phyloP scores from a whole-genome alignment of 768 basidiomycete species.

The Symmetrospora coprosmae region DNA sequence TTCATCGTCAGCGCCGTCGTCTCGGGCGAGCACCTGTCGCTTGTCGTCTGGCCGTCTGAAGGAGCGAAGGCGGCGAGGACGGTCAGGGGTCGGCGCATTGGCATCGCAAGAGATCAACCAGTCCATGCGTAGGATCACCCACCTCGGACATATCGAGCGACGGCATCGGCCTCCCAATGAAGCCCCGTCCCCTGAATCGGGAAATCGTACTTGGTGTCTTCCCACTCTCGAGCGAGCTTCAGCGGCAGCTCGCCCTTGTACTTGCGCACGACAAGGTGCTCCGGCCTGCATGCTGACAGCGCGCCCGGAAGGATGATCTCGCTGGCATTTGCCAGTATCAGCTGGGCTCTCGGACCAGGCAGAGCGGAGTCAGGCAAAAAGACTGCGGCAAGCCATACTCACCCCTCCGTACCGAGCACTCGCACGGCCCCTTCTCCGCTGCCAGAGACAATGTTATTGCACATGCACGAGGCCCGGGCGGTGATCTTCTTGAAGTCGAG shows the following conservation, averaged over 20 bases:
- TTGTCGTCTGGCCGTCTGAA: conserved; percentile 27
- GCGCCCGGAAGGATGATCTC: conserved; percentile 12
- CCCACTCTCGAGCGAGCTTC: neutral
- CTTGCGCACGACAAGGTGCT: neutral
- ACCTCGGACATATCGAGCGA: conserved; percentile 27
- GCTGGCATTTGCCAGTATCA: neutral
- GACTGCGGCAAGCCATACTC: too few relatives aligned
- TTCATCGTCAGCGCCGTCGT: conserved; percentile 25
- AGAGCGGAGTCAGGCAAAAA: neutral
- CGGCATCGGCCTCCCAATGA: conserved; percentile 31
- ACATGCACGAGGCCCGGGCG: conserved; percentile 26
- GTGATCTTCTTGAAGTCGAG: conserved; percentile 30
- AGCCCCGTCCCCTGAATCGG: conserved; percentile 25
- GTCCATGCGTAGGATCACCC: neutral
- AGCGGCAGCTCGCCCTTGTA: neutral
- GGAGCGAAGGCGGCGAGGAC: neutral
- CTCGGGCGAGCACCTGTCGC: conserved; percentile 26
- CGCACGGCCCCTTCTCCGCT: neutral
- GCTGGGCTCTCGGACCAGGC: neutral
- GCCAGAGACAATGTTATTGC: conserved; percentile 3
- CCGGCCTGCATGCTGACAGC: neutral
- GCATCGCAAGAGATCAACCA: neutral
- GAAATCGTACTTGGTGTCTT: conserved; percentile 3
- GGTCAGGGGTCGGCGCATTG: neutral
- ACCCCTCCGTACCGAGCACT: conserved; percentile 11